These are phyloP conservation scores for Jamesozyma jinghongensis DNA, from an alignment of 805 yeast genomes.

Conservation along the genomic window DNA sequence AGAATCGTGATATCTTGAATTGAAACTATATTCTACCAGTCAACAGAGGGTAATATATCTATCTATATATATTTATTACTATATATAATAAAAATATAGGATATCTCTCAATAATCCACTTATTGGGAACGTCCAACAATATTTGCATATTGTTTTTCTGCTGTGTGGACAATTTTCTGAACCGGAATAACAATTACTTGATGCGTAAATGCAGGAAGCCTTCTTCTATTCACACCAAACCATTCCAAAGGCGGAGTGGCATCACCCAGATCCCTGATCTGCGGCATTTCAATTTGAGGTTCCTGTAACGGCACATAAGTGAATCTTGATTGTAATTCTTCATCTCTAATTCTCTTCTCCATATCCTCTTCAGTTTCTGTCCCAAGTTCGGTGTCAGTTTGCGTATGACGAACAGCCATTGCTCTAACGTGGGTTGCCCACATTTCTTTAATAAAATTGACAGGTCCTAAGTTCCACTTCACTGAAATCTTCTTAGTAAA, in stretches of 20 bases:
- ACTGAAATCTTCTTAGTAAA: conserved; percentile 89
- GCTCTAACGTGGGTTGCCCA: conserved; percentile 78
- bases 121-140: conserved; percentile 33
- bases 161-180: conserved; percentile 64
- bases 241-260: conserved; percentile 98
- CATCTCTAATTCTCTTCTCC: conserved; percentile 40
- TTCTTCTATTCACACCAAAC: conserved; percentile 87
- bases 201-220: conserved; percentile 81
- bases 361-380: conserved; percentile 23
- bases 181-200: conserved; percentile 65
- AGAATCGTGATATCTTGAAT: conserved; percentile 47
- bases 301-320: conserved; percentile 53
- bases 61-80: neutral
- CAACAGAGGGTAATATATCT: too few relatives aligned
- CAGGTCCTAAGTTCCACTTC: conserved; percentile 89
- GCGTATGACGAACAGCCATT: conserved; percentile 48
- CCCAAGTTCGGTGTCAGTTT: conserved; percentile 20
- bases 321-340: conserved; percentile 31
- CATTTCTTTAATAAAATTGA: conserved; percentile 86
- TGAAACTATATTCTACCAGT: too few relatives aligned
- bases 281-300: conserved; percentile 84
- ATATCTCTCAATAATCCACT: neutral
- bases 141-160: conserved; percentile 39
- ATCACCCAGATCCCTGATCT: conserved; percentile 81
- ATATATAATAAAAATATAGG: neutral